Percentiles rank a stretch among this genome's conserved stretches.
phyloP scores from a whole-genome alignment of 345 rosid species.

The Kandelia obovata region DNA sequence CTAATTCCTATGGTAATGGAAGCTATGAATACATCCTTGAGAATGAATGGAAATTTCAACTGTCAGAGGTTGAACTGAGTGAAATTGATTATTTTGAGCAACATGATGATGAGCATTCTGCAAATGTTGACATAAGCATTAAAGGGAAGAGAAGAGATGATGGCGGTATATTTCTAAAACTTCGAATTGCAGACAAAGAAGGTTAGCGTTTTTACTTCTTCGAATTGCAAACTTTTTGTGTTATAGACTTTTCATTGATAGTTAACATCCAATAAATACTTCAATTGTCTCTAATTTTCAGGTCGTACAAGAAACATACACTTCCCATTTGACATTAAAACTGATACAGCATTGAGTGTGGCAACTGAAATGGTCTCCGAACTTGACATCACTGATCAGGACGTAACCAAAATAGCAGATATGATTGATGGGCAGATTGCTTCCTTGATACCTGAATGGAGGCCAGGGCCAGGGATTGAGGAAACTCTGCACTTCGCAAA shows the following conservation, averaged over 20 bases:
- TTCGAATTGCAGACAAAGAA: slow-evolving; percentile 76
- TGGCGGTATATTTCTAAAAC: slow-evolving; percentile 62
- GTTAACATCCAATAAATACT: neutral
- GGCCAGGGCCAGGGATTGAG: slow-evolving; percentile 60
- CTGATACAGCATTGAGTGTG: slow-evolving; percentile 78
- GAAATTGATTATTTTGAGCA: slow-evolving; percentile 71
- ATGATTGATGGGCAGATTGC: slow-evolving; percentile 85
- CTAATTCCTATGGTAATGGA: neutral
- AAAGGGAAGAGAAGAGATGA: slow-evolving; percentile 71
- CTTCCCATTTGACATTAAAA: slow-evolving; percentile 74
- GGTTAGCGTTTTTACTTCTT: slow-evolving; percentile 40
- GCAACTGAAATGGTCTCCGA: slow-evolving; percentile 95
- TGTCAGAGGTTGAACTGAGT: slow-evolving; percentile 45
- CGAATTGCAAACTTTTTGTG: neutral
- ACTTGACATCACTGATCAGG: slow-evolving; percentile 75
- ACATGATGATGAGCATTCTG: slow-evolving; percentile 60
- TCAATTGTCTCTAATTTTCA: slow-evolving; percentile 22
- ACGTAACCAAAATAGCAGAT: slow-evolving; percentile 72
- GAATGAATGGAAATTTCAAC: slow-evolving; percentile 52
- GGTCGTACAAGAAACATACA: slow-evolving; percentile 78
- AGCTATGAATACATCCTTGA: neutral
- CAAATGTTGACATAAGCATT: slow-evolving; percentile 61
- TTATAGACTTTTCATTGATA: neutral
- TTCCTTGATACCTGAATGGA: slow-evolving; percentile 77
- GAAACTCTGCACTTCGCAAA: slow-evolving; percentile 55